Conservation (phyloP, 257 asterid species). For the Gynochthodes officinalis region DNA sequence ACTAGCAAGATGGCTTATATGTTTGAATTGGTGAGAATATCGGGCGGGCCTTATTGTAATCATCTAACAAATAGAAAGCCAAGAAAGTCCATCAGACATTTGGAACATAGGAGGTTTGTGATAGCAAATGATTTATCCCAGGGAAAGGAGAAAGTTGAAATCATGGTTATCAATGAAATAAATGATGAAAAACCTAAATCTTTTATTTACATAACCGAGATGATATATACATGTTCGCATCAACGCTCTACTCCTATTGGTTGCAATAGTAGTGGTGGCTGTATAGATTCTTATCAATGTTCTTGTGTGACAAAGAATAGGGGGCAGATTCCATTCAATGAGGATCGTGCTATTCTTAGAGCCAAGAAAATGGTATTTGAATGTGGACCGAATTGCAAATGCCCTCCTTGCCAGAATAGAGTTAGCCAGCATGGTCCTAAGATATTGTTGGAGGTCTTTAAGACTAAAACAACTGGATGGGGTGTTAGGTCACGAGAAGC, state of each 20-base stretch:
- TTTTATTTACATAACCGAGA: conserved; percentile 35
- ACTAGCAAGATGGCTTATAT: conserved; percentile 29
- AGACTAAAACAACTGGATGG: conserved; percentile 44
- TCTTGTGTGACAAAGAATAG: conserved; percentile 37
- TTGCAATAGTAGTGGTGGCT: conserved; percentile 42
- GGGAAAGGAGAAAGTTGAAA: conserved; percentile 35
- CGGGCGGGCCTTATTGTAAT: conserved; percentile 26
- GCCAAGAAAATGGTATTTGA: conserved; percentile 32
- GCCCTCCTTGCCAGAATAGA: conserved; percentile 51
- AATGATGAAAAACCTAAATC: conserved; percentile 34
- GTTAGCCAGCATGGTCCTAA: conserved; percentile 44
- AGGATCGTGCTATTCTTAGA: conserved; percentile 21
- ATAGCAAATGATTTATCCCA: conserved; percentile 37
- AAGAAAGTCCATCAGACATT: neutral
- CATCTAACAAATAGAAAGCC: neutral
- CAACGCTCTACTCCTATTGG: conserved; percentile 15
- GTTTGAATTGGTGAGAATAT: conserved; percentile 40
- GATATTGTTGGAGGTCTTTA: conserved; percentile 40
- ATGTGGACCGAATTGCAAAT: conserved; percentile 56
- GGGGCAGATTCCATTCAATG: conserved; percentile 56
- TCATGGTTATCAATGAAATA: conserved; percentile 36
- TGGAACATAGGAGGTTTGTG: conserved; percentile 3
- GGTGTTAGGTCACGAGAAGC: conserved; percentile 41
- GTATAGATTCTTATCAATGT: conserved; percentile 34
- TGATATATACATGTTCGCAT: conserved; percentile 31